phyloP scores from a whole-genome alignment of 441 rosid species.

The Erysimum cheiri region DNA sequence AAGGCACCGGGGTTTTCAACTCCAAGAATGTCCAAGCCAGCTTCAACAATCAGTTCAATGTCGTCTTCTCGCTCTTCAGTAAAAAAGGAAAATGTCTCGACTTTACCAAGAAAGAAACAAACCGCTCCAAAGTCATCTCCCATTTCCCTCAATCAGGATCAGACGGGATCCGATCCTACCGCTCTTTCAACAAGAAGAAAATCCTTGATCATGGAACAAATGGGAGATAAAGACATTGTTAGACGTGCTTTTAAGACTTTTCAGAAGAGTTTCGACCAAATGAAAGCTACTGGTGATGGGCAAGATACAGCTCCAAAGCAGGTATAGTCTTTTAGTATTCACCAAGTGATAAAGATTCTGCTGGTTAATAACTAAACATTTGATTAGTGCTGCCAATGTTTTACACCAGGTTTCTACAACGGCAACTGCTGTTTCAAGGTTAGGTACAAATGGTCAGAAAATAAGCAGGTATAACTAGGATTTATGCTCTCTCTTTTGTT shows the following conservation, averaged over 20 bases:
- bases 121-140: slow-evolving; percentile 73
- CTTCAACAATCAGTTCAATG: slow-evolving; percentile 43
- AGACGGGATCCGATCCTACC: slow-evolving; percentile 49
- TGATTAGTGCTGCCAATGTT: slow-evolving; percentile 1
- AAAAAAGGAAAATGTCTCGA: slow-evolving; percentile 48
- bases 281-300: slow-evolving; percentile 45
- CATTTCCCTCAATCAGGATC: slow-evolving; percentile 59
- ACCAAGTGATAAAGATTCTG: not conserved
- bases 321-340: slow-evolving; percentile 47
- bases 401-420: slow-evolving; percentile 53
- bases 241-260: slow-evolving; percentile 88
- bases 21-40: slow-evolving; percentile 57
- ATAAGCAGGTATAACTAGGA: slow-evolving; percentile 62
- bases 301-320: slow-evolving; percentile 56
- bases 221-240: slow-evolving; percentile 96
- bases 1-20: slow-evolving; percentile 51
- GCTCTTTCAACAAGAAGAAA: slow-evolving; percentile 54
- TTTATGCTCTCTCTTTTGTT: not conserved
- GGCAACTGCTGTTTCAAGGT: slow-evolving; percentile 40
- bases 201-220: slow-evolving; percentile 88
- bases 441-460: slow-evolving; percentile 47
- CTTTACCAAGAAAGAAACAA: slow-evolving; percentile 58
- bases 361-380: not conserved
- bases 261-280: slow-evolving; percentile 58
- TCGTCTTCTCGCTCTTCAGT: slow-evolving; percentile 51